These are phyloP conservation scores for Chaetoscypha palmicola DNA, from an alignment of 2,329 filamentous ascomycete genomes.

Conservation along the genomic window DNA sequence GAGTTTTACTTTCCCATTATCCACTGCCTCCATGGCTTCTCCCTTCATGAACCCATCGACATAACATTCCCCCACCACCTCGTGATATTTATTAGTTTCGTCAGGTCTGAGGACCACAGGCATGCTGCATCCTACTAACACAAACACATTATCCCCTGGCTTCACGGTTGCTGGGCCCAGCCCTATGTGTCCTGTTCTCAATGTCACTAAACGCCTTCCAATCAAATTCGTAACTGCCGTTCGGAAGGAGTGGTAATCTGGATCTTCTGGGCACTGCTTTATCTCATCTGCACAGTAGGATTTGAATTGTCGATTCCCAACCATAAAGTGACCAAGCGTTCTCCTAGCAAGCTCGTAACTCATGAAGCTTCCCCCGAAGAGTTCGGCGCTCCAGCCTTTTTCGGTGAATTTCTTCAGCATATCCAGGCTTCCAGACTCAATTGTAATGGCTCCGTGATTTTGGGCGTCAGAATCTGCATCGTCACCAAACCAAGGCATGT, in stretches of 20 bases:
- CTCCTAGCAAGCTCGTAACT: neutral
- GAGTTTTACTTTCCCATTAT: neutral
- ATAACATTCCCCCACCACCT: slow-evolving; percentile 14
- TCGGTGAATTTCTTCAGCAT: neutral
- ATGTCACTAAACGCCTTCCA: neutral
- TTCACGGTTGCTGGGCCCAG: slow-evolving; percentile 4
- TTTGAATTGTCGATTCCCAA: neutral
- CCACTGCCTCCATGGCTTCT: slow-evolving; percentile 12
- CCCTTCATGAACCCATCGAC: slow-evolving; percentile 11
- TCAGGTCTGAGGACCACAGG: slow-evolving; percentile 11
- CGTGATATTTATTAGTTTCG: neutral
- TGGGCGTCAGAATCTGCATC: slow-evolving; percentile 1
- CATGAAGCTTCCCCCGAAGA: neutral
- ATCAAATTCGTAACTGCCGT: neutral
- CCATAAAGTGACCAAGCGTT: neutral
- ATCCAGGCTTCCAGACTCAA: neutral
- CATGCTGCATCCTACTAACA: slow-evolving; percentile 9
- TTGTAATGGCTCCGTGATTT: neutral
- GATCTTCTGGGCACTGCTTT: neutral
- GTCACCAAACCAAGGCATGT: slow-evolving; percentile 1
- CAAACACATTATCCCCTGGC: slow-evolving; percentile 6
- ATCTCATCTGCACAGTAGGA: neutral
- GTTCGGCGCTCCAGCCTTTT: neutral
- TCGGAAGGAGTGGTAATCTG: neutral
- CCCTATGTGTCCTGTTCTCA: slow-evolving; percentile 4